phyloP scores from a whole-genome alignment of 2,329 filamentous ascomycete species.

The Venturia nashicola region DNA sequence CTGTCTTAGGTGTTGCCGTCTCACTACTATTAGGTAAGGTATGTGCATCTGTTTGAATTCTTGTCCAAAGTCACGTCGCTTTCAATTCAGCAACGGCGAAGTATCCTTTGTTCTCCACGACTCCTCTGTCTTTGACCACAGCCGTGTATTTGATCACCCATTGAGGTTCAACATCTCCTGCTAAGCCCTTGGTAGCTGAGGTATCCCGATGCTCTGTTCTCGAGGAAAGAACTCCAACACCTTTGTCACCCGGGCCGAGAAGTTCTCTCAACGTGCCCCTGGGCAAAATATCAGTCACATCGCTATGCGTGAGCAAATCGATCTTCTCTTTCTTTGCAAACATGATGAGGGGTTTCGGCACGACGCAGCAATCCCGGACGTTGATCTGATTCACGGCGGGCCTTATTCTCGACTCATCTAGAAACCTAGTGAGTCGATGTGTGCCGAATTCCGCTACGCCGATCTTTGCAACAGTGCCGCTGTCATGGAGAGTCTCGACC shows the following conservation, averaged over 20 bases:
- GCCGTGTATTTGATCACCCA: constrained; percentile 98
- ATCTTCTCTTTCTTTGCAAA: constrained; percentile 76
- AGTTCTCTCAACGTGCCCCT: constrained; percentile 75
- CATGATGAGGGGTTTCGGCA: constrained; percentile 73
- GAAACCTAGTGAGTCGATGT: constrained; percentile 65
- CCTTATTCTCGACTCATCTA: constrained; percentile 55
- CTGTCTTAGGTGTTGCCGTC: not conserved
- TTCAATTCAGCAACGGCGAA: constrained; percentile 73
- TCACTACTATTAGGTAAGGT: not conserved
- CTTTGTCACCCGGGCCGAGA: constrained; percentile 57
- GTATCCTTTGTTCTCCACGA: constrained; percentile 97
- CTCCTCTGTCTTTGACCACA: constrained; percentile 82
- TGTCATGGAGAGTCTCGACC: constrained; percentile 59
- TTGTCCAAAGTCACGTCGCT: constrained; percentile 12
- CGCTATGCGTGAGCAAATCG: constrained; percentile 84
- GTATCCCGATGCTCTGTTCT: constrained; percentile 33
- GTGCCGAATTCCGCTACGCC: constrained; percentile 88
- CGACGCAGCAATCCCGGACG: constrained; percentile 87
- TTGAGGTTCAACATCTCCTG: constrained; percentile 69
- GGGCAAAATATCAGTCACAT: constrained; percentile 85
- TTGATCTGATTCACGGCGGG: constrained; percentile 94
- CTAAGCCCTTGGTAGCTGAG: constrained; percentile 41
- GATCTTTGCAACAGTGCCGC: constrained; percentile 61
- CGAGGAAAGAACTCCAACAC: constrained; percentile 64
- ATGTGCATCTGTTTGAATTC: not conserved